These are phyloP conservation scores for Geotrichum bryndzae DNA, from an alignment of 1,139 yeast species.

Conservation along the genomic window DNA sequence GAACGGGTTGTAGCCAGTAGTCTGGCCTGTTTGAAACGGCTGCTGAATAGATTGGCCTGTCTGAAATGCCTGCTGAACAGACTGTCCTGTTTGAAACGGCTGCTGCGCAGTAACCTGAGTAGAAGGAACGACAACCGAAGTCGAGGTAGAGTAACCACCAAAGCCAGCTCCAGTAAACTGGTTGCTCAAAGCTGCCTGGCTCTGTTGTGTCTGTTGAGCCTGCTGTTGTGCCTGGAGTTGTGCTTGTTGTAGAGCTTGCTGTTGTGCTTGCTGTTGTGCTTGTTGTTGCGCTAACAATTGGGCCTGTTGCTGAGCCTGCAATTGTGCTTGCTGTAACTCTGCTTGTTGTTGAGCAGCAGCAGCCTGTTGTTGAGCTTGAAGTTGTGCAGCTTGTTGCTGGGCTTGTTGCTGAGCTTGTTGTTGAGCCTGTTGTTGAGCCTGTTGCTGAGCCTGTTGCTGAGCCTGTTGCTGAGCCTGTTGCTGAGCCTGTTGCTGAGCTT, in stretches of 20 bases:
- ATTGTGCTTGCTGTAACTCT: conserved; percentile 19
- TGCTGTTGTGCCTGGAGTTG: conserved; percentile 16
- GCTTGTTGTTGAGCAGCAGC: conserved; percentile 20
- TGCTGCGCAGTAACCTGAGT: conserved; percentile 23
- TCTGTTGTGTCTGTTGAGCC: conserved; percentile 16
- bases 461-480: no score
- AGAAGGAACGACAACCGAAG: conserved; percentile 23
- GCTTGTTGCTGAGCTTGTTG: no score
- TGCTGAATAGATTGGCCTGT: conserved; percentile 18
- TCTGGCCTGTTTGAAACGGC: conserved; percentile 13
- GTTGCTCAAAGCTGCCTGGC: conserved; percentile 21
- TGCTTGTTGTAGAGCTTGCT: conserved; percentile 21
- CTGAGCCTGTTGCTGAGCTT: no score
- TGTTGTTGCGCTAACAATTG: no score
- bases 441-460: conserved; percentile 4
- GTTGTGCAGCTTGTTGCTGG: neutral
- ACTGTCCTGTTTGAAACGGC: conserved; percentile 10
- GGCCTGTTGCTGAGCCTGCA: no score
- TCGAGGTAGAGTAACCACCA: conserved; percentile 43
- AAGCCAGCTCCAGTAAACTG: conserved; percentile 52
- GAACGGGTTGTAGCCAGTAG: conserved; percentile 33
- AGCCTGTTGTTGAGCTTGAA: conserved; percentile 17
- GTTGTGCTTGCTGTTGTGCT: no score
- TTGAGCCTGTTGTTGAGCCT: no score
- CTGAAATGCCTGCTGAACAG: conserved; percentile 22